Conservation (phyloP, 805 yeast species). For the Zygoascus flipseniorum region DNA sequence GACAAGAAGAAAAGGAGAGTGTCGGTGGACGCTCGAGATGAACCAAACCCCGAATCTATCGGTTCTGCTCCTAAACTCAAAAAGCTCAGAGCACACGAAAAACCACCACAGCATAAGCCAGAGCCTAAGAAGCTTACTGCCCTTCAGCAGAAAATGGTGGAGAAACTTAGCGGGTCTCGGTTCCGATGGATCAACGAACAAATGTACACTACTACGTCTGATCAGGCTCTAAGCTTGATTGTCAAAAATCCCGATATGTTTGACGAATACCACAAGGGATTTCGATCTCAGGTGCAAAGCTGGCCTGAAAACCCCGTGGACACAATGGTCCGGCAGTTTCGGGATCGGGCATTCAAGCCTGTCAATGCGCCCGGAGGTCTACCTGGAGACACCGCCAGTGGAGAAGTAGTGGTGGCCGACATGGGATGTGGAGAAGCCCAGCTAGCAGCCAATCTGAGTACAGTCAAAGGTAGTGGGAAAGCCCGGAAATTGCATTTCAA, state of each 20-base stretch:
- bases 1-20: background rate
- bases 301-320: constrained; percentile 99
- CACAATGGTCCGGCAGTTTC: constrained; percentile 68
- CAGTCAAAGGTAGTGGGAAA: constrained; percentile 26
- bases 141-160: constrained; percentile 86
- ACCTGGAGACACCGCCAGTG: constrained; percentile 42
- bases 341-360: constrained; percentile 40
- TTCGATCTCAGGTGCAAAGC: constrained; percentile 85
- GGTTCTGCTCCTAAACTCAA: background rate
- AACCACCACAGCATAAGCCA: background rate
- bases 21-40: too few species aligned
- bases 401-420: constrained; percentile 78
- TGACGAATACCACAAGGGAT: constrained; percentile 93
- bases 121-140: constrained; percentile 18
- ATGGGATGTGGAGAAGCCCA: constrained; percentile 99
- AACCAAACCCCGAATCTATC: background rate
- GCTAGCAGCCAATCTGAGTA: constrained; percentile 52
- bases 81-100: constrained; percentile 9
- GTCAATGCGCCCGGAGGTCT: constrained; percentile 94
- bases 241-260: constrained; percentile 78
- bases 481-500: constrained; percentile 35
- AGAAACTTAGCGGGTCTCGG: constrained; percentile 86
- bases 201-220: constrained; percentile 78
- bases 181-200: constrained; percentile 98
- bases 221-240: constrained; percentile 64